phyloP scores from a whole-genome alignment of 139 green algal species.

The Auxenochlorella pyrenoidosa region DNA sequence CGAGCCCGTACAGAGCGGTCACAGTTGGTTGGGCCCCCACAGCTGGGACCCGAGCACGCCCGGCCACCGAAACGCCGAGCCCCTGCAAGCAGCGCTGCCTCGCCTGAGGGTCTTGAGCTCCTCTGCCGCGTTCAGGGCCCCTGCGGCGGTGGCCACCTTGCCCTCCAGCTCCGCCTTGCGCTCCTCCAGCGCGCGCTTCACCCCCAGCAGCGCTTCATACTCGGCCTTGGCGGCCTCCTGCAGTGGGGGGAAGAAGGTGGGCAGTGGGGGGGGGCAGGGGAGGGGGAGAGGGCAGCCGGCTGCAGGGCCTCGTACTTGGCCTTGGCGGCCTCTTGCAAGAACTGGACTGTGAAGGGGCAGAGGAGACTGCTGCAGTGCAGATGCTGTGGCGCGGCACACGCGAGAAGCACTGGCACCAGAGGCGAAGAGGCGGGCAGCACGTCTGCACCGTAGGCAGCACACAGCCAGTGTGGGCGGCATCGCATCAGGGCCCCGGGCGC shows the following conservation, averaged over 20 bases:
- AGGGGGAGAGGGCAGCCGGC: background rate
- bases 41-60: no score
- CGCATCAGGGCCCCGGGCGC: no score
- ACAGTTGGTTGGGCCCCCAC: no score
- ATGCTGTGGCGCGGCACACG: background rate
- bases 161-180: conserved; percentile 54
- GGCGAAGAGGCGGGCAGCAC: background rate
- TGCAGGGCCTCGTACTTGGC: no score
- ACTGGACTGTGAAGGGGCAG: no score
- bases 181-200: conserved; percentile 37
- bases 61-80: no score
- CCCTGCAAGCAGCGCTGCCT: background rate
- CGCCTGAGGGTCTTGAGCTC: conserved; percentile 84
- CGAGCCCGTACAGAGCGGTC: no score
- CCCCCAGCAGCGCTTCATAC: conserved; percentile 24
- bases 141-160: conserved; percentile 73
- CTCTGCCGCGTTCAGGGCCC: conserved; percentile 74
- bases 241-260: background rate
- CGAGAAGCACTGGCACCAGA: background rate
- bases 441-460: no score
- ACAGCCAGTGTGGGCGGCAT: no score
- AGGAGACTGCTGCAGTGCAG: no score
- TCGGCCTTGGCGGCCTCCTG: conserved; percentile 37
- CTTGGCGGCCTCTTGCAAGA: no score
- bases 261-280: background rate